These are phyloP conservation scores for Metschnikowia santaceciliae DNA, from an alignment of 805 yeast genomes.

Conservation along the genomic window DNA sequence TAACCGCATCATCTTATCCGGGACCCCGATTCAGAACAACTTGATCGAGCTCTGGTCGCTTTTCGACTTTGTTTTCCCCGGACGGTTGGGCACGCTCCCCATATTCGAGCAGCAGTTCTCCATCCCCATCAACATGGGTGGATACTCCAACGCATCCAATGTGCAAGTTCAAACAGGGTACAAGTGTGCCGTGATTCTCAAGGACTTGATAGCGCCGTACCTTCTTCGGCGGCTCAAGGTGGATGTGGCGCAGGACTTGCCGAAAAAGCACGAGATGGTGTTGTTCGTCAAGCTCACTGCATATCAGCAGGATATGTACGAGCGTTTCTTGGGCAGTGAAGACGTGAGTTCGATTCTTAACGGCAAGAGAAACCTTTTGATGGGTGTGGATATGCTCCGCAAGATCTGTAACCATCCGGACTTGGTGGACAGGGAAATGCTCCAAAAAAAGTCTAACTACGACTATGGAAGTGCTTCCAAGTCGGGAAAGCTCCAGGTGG, in stretches of 20 bases:
- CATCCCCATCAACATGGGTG: slow-evolving; percentile 92
- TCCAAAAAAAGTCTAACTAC: slow-evolving; percentile 29
- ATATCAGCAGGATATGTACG: slow-evolving; percentile 69
- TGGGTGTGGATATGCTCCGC: slow-evolving; percentile 84
- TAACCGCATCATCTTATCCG: slow-evolving; percentile 85
- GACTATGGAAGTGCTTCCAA: slow-evolving; percentile 54
- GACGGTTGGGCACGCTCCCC: slow-evolving; percentile 89
- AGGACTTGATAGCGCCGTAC: slow-evolving; percentile 89
- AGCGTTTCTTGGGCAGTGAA: slow-evolving; percentile 68
- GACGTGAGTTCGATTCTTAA: slow-evolving; percentile 68
- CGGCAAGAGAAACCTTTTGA: slow-evolving; percentile 77
- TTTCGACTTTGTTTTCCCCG: slow-evolving; percentile 94
- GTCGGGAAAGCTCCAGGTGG: slow-evolving; percentile 91
- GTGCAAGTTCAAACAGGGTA: slow-evolving; percentile 95
- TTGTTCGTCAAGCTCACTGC: slow-evolving; percentile 82
- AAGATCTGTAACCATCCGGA: slow-evolving; percentile 98
- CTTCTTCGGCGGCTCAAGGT: slow-evolving; percentile 80
- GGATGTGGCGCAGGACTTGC: slow-evolving; percentile 93
- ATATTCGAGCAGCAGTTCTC: slow-evolving; percentile 92
- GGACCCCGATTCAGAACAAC: slow-evolving; percentile 96
- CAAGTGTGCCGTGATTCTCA: slow-evolving; percentile 86
- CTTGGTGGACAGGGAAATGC: slow-evolving; percentile 48
- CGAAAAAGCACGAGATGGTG: slow-evolving; percentile 91
- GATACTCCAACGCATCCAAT: slow-evolving; percentile 95
- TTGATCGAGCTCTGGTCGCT: slow-evolving; percentile 89